Percentiles rank a stretch among this genome's conserved stretches.
These are phyloP conservation scores for Silene uniflora DNA, from an alignment of 148 eudicot species.

Conservation along the genomic window DNA sequence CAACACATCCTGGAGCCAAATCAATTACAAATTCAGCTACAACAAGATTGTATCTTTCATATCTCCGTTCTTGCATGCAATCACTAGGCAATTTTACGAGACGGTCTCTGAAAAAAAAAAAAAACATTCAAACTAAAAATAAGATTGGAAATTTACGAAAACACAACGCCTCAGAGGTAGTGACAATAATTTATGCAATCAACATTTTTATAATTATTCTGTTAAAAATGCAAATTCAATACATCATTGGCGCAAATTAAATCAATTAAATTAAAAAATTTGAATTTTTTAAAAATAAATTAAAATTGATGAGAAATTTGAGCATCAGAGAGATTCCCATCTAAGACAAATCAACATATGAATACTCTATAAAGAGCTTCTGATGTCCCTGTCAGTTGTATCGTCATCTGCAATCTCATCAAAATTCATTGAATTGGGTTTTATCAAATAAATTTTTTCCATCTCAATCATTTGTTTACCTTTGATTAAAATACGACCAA, in stretches of 20 bases:
- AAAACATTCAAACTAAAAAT: not conserved
- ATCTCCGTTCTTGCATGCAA: conserved; percentile 33
- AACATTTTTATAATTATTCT: conserved; percentile 9
- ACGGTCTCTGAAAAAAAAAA: not conserved
- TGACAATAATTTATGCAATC: conserved; percentile 22
- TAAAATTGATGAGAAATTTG: not conserved
- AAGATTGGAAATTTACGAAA: not conserved
- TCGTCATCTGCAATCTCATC: conserved; percentile 22
- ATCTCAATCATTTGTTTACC: no score
- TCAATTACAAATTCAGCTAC: conserved; percentile 14
- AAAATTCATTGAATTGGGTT: not conserved
- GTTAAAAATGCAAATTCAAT: conserved; percentile 8
- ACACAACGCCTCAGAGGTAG: conserved; percentile 28
- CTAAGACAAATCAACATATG: conserved; percentile 29
- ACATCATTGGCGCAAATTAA: conserved; percentile 17
- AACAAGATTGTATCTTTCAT: conserved; percentile 22
- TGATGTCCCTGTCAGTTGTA: conserved; percentile 42
- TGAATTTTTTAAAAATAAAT: not conserved
- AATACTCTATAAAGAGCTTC: conserved; percentile 4
- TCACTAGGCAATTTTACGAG: conserved; percentile 12
- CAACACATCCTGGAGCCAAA: conserved; percentile 18
- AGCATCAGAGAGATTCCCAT: conserved; percentile 43
- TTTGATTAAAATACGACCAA: no score
- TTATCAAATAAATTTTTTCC: not conserved
- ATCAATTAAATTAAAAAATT: not conserved